Evolutionary conservation across 2,329 filamentous ascomycete species (phyloP), one percentile per base, ranked within the genome.

Genomic region (Stenocarpella maydis): DNA sequence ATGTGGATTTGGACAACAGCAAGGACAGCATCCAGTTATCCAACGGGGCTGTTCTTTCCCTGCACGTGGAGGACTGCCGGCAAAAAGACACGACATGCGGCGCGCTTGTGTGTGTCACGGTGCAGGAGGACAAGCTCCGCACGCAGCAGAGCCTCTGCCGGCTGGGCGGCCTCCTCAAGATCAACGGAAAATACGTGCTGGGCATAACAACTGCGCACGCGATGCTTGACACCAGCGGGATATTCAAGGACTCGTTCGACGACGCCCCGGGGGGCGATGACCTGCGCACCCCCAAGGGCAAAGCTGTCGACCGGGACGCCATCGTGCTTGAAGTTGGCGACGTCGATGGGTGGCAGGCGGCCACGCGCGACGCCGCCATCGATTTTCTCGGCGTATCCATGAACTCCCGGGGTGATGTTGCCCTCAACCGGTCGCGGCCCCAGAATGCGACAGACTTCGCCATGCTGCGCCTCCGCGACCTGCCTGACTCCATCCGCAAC

Each of bases 151-250:
- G 64, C 17, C 63, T 69, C 10, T 69, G 64, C 26, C 68, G 68
- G 28, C 34, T 69, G 19, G 68, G 68, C 49, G 68, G 68, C 17
- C 64, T 69, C 24, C 68, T 69, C 34, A 69, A 63, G 45, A 49
- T 69, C 68, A 69, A 69, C 64, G 68, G 64, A 9, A 63, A 63
- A 26, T 69, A 69, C 24, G 52, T 69, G 19, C 68, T 69, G 14
- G 68, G 68, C 28, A 54, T 69, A 24, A 45, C 68, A 10, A 67
- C 64, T 3, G 68, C 68, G 54, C 68, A 69, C 54, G 63, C 64
- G 15, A 69, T 69, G 68, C 68, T 69, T 1, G 64, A 69, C 64
- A 41, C 64, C 41, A 67, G 68, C 47, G 68, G 68, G 1, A 60
- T 69, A 7, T 63, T 69, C 49, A 31, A 47, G n/a, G 68, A 63